Base-by-base conservation (phyloP, 495 filamentous ascomycete genomes). In the Aspergillus homomorphus region DNA sequence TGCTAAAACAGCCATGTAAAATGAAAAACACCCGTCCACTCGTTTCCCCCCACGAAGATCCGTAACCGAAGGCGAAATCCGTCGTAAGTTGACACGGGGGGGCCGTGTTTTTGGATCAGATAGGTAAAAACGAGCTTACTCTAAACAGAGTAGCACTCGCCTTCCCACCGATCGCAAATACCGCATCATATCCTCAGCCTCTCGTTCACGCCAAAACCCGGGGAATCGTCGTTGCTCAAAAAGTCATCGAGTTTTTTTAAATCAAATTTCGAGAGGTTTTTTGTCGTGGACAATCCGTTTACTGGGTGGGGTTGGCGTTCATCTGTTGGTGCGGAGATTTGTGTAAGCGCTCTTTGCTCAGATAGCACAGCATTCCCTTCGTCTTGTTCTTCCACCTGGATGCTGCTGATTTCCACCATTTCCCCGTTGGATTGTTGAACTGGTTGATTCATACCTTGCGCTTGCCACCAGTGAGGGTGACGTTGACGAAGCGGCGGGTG, bases 401-500 rank as follows among this genome's bases (percentile, higher is more conserved):
- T 20, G 21, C 20, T 24, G 28, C 14, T 20, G 55, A 59, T 18
- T n/a, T 30, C 49, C 53, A 48, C 24, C 19, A 26, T 26, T 48
- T 53, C 53, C 57, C 49, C 16, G 14, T 45, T 43, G 30, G 21
- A n/a, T n/a, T n/a, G n/a, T n/a, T n/a, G n/a, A n/a, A n/a, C n/a
- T n/a, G 51, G 54, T 45, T 48, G 46, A 53, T 20, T 66, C 80
- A 66, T 75, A 95, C 91, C 93, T 98, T 98, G 79, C 94, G 84
- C 93, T 99, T 99, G 78, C 94, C 94, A 77, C 94, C 94, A 58
- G 94, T 96, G 85, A 97, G 83, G 68, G 91, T 96, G 73, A 99
- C 92, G 83, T 98, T 99, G 65, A 99, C 95, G 85, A 99, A 99
- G 66, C 94, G 92, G 75, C 94, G 89, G 66, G 92, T 98, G 84